Percentiles rank a stretch among this genome's conserved stretches.
Conservation (phyloP, 2,329 filamentous ascomycete genomes). For the Juglanconis oblonga region DNA sequence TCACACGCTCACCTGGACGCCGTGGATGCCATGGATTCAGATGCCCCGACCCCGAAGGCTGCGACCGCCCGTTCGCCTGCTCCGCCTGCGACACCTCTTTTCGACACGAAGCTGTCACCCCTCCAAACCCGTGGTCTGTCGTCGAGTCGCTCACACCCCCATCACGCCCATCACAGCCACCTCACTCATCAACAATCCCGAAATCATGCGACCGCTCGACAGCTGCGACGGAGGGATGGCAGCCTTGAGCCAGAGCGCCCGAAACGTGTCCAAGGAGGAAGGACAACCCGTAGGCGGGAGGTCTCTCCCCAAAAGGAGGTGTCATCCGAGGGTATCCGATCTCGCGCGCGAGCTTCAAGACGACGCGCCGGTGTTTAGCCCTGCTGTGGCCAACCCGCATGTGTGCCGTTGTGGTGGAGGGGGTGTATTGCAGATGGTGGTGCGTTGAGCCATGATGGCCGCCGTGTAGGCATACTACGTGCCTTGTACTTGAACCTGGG, state of each 20-base stretch:
- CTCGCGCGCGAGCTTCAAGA: constrained; percentile 2
- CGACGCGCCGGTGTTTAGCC: background rate
- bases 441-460: background rate
- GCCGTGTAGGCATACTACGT: constrained; percentile 22
- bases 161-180: constrained; percentile 14
- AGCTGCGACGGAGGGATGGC: constrained; percentile 2
- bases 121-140: constrained; percentile 21
- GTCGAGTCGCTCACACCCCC: constrained; percentile 9
- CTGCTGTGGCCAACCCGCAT: background rate
- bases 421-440: background rate
- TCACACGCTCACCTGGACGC: constrained; percentile 37
- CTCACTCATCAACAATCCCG: constrained; percentile 5
- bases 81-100: constrained; percentile 29
- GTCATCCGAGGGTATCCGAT: background rate
- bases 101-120: constrained; percentile 29
- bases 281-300: constrained; percentile 1
- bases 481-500: background rate
- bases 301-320: background rate
- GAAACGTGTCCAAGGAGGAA: background rate
- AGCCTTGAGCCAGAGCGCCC: constrained; percentile 7
- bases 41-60: constrained; percentile 43
- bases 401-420: background rate
- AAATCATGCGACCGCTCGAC: constrained; percentile 7
- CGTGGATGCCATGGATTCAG: constrained; percentile 35
- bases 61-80: constrained; percentile 23